phyloP scores from a whole-genome alignment of 2,329 filamentous ascomycete genomes.

The Pleurostoma richardsiae region DNA sequence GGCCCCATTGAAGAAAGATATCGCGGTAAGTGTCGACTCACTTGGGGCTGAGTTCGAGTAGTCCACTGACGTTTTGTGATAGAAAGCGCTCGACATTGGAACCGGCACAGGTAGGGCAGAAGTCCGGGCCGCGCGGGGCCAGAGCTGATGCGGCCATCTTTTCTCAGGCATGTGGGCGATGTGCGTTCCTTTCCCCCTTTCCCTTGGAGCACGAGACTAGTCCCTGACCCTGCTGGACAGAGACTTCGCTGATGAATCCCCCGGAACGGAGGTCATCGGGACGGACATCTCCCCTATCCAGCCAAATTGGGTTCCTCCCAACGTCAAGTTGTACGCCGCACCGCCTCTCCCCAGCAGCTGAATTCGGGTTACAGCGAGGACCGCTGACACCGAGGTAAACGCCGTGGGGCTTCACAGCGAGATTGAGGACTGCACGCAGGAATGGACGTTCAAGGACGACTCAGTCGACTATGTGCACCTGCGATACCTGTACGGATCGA shows the following conservation, averaged over 20 bases:
- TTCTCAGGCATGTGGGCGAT: slow-evolving; percentile 34
- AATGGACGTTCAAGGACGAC: slow-evolving; percentile 38
- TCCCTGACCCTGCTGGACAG: slow-evolving; percentile 22
- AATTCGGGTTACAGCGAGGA: not conserved
- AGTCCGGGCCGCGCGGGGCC: slow-evolving; percentile 10
- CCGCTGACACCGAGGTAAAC: not conserved
- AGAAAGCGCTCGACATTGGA: slow-evolving; percentile 42
- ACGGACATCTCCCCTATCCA: slow-evolving; percentile 56
- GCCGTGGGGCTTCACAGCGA: slow-evolving; percentile 19
- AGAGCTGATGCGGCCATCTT: slow-evolving; percentile 1
- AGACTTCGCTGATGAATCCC: slow-evolving; percentile 38
- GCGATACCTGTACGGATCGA: slow-evolving; percentile 45
- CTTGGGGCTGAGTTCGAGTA: not conserved
- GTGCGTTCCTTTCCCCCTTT: not conserved
- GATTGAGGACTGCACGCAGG: slow-evolving; percentile 55
- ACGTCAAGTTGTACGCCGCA: slow-evolving; percentile 34
- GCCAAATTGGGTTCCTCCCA: slow-evolving; percentile 50
- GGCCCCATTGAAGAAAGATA: slow-evolving; percentile 15
- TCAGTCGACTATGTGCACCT: slow-evolving; percentile 55
- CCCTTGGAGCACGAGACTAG: not conserved
- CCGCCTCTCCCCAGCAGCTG: not conserved
- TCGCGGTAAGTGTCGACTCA: slow-evolving; percentile 3
- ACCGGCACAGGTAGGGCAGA: slow-evolving; percentile 40
- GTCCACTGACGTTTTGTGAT: not conserved
- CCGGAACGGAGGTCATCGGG: slow-evolving; percentile 39